A percentile compares a stretch with the other conserved stretches of the same genome.
These are phyloP conservation scores for Coemansia sp. DNA, from an alignment of 192 early-diverging fungal genomes.

Conservation along the genomic window DNA sequence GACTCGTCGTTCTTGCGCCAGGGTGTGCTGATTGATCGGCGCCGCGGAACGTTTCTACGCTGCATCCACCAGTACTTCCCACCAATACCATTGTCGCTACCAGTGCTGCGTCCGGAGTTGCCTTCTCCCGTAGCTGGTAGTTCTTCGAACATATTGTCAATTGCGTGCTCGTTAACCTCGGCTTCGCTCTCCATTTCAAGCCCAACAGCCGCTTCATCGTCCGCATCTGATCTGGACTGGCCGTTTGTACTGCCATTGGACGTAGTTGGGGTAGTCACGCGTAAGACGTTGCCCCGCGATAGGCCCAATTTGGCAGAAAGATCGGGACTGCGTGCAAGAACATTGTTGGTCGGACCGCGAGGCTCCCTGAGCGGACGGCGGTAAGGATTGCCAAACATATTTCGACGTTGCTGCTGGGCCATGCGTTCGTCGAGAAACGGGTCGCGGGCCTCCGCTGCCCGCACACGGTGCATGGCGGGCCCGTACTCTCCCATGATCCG, in stretches of 20 bases:
- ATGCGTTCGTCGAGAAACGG: conserved; percentile 68
- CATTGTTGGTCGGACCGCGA: conserved; percentile 52
- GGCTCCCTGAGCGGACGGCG: conserved; percentile 55
- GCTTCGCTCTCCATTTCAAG: conserved; percentile 54
- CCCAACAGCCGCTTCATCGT: conserved; percentile 28
- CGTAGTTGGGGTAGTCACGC: not conserved
- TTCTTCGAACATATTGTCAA: conserved; percentile 52
- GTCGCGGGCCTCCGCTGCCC: conserved; percentile 59
- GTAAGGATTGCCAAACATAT: conserved; percentile 80
- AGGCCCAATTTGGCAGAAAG: conserved; percentile 42
- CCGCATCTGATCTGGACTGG: conserved; percentile 13
- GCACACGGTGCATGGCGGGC: conserved; percentile 56
- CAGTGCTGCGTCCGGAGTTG: not conserved
- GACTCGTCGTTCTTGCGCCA: conserved; percentile 54
- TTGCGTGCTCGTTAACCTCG: conserved; percentile 53
- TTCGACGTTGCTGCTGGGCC: conserved; percentile 54
- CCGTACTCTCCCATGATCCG: conserved; percentile 71
- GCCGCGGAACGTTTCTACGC: conserved; percentile 45
- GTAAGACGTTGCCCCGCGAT: conserved; percentile 5
- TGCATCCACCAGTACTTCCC: conserved; percentile 49
- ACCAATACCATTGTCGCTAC: conserved; percentile 10
- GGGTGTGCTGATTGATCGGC: conserved; percentile 41
- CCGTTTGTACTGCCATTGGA: not conserved
- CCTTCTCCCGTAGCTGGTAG: conserved; percentile 25
- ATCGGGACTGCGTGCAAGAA: conserved; percentile 44